phyloP scores from a whole-genome alignment of 176 grass and related monocot species.

The Oryza officinalis region DNA sequence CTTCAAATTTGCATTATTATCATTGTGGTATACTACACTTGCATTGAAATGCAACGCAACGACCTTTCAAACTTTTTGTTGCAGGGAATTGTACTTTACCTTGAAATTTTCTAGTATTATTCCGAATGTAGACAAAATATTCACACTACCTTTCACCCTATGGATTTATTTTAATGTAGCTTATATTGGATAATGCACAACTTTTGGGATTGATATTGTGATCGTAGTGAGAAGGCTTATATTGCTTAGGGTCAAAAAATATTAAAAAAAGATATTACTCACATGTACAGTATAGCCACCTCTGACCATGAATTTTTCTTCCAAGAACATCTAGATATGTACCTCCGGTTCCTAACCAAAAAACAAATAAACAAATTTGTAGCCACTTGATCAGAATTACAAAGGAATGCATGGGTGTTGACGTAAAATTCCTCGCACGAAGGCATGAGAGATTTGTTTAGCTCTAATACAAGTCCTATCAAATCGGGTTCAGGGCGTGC shows the following conservation, averaged over 20 bases:
- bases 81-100: background rate
- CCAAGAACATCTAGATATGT: background rate
- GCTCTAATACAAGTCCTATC: no score
- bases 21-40: no score
- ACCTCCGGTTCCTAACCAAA: background rate
- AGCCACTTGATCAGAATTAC: no score
- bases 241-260: background rate
- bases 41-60: no score
- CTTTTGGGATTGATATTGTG: background rate
- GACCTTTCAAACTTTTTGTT: background rate
- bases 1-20: no score
- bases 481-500: no score
- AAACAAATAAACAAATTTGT: no score
- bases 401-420: no score
- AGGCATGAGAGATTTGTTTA: no score
- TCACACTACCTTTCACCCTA: background rate
- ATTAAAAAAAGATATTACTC: background rate
- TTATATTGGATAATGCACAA: background rate
- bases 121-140: background rate
- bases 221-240: background rate
- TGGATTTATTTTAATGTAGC: background rate
- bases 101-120: background rate
- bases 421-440: no score
- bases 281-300: background rate
- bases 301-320: background rate